Evolutionary conservation across 1,139 yeast species (phyloP).

Genomic region (Geotrichum aggregatum): DNA sequence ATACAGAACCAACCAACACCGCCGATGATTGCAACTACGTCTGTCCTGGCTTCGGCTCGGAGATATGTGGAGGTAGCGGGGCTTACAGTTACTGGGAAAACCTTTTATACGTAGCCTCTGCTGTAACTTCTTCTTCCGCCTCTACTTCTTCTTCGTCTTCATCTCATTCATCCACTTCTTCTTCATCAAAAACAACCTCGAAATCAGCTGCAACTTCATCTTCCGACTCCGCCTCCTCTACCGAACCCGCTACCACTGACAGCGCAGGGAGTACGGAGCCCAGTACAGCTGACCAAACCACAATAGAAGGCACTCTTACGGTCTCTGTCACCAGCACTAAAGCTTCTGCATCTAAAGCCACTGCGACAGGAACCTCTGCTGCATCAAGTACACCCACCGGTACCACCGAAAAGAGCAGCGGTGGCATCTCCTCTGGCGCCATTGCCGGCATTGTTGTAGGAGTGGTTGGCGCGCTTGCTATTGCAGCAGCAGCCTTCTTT

Average conservation of each 20-base stretch:
- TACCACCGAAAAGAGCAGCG: neutral
- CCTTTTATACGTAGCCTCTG: constrained; percentile 16
- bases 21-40: constrained; percentile 41
- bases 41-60: constrained; percentile 37
- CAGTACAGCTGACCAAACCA: neutral
- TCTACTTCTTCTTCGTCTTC: neutral
- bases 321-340: constrained; percentile 5
- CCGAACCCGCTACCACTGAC: constrained; percentile 5
- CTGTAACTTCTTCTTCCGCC: constrained; percentile 19
- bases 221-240: constrained; percentile 8
- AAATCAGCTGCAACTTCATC: no score
- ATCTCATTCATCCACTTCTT: constrained; percentile 1
- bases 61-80: constrained; percentile 22
- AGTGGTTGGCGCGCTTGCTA: constrained; percentile 37
- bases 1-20: constrained; percentile 45
- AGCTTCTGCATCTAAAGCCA: constrained; percentile 12
- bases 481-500: constrained; percentile 46
- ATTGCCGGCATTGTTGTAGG: constrained; percentile 38
- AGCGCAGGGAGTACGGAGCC: neutral
- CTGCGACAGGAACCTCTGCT: neutral
- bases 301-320: neutral
- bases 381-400: constrained; percentile 12
- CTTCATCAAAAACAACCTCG: constrained; percentile 16
- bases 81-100: constrained; percentile 25
- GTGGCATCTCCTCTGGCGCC: constrained; percentile 33